Evolutionary conservation across 1,284 basidiomycete genomes (phyloP).

Genomic region (Papiliotrema laurentii): DNA sequence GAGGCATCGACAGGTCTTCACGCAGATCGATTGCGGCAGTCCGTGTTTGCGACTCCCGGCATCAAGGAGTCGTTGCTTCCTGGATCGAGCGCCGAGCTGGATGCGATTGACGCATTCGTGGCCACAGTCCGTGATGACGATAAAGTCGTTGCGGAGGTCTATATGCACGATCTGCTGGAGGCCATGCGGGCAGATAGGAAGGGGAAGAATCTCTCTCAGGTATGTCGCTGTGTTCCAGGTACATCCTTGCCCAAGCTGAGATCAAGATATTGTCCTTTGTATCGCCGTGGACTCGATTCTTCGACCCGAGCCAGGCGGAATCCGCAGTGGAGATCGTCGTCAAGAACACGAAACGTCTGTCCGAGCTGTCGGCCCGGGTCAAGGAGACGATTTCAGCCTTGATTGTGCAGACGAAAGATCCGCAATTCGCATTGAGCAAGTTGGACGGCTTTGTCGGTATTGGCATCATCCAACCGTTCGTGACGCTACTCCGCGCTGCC

Average conservation of each 20-base stretch:
- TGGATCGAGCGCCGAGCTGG: background rate
- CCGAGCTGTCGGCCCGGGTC: background rate
- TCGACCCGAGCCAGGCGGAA: conserved; percentile 14
- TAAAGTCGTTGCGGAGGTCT: conserved; percentile 20
- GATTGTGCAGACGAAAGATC: conserved; percentile 11
- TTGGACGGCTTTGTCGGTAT: background rate
- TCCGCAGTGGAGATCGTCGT: conserved; percentile 9
- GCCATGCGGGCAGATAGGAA: conserved; percentile 20
- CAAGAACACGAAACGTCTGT: conserved; percentile 8
- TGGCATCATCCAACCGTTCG: conserved; percentile 2
- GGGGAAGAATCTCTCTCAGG: conserved; percentile 11
- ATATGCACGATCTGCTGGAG: conserved; percentile 17
- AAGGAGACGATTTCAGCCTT: conserved; percentile 10
- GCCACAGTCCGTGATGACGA: conserved; percentile 11
- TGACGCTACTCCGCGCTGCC: background rate
- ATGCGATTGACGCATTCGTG: conserved; percentile 9
- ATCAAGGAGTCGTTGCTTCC: background rate
- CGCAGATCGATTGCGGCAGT: background rate
- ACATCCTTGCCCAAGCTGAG: background rate
- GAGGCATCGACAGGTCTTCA: conserved; percentile 6
- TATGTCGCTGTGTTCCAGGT: conserved; percentile 9
- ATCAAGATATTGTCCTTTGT: conserved; percentile 16
- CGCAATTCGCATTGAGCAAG: background rate
- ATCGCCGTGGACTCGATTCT: conserved; percentile 31
- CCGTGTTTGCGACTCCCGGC: background rate